Evolutionary conservation across 1,284 basidiomycete genomes (phyloP), one percentile per base, ranked within the genome.

Genomic region (Leccinum fallax): DNA sequence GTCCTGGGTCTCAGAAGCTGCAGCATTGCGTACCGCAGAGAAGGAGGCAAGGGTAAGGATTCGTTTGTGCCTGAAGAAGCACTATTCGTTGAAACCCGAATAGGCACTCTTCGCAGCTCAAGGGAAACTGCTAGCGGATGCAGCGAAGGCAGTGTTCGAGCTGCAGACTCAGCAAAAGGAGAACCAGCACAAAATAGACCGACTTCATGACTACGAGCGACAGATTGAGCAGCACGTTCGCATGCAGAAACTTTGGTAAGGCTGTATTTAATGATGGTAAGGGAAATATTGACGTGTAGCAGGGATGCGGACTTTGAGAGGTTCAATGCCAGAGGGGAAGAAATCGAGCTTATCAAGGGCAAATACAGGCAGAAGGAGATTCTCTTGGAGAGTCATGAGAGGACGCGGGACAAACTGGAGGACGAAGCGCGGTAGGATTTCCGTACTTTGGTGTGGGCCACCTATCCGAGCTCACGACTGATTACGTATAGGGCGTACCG

Each of bases 261-360:
- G n/a, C 34, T 52, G 2, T 2, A 46, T 38, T 13, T n/a, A 5
- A 15, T 52, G 21, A 34, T 7, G 6, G 16, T 15, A 34, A 57
- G 21, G 36, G 13, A 43, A 3, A 43, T 43, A 26, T 34, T 70
- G 34, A 69, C 49, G 13, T 30, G 24, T 21, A 15, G 36, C 66
- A 93, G 92, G 87, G 88, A 91, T 64, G 78, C 79, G 19, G 92
- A 93, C 69, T 88, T 92, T 63, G 79, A 81, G 56, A 87, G 82
- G 66, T 87, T 89, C 66, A 89, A 88, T 60, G 81, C 84, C 38
- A 83, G 87, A 56, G 85, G 81, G 43, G 82, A 85, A 55, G 79
- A 87, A 63, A 79, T 92, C 5, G 77, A 82, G 49, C 67, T 77
- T 0, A 79, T 90, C 75, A 80, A 81, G 49, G 83, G 79, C 67